Evolutionary conservation across 2,329 filamentous ascomycete species (phyloP).

Genomic region (Cercospora zeina): DNA sequence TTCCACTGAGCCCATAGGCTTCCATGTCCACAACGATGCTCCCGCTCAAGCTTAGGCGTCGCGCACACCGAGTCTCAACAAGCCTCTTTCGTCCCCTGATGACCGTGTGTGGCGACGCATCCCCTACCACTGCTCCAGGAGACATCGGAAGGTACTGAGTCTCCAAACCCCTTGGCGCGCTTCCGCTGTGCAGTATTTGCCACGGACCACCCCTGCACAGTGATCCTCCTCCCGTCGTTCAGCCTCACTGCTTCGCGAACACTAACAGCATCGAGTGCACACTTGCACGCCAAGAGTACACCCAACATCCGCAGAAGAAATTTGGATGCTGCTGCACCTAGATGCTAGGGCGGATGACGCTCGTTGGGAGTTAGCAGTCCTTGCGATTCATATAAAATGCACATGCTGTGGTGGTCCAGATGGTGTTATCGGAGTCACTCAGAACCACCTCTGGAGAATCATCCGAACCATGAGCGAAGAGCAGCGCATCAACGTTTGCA

Average conservation of each 20-base stretch:
- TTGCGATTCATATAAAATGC: neutral
- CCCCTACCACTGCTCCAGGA: neutral
- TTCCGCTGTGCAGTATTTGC: constrained; percentile 3
- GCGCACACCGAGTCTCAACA: too few relatives aligned
- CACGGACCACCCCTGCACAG: neutral
- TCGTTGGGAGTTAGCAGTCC: neutral
- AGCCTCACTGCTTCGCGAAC: neutral
- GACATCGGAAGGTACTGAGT: neutral
- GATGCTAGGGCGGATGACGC: neutral
- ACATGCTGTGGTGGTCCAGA: neutral
- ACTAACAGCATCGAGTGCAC: neutral
- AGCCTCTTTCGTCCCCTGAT: neutral
- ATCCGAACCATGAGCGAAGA: constrained; percentile 34
- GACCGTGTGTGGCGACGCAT: constrained; percentile 2
- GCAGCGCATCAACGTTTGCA: constrained; percentile 36
- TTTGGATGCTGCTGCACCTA: constrained; percentile 4
- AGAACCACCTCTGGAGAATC: neutral
- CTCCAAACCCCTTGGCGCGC: neutral
- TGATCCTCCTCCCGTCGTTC: neutral
- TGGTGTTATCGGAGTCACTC: neutral
- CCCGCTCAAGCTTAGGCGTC: too few relatives aligned
- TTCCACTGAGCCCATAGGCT: neutral
- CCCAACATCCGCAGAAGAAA: neutral
- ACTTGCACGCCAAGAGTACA: neutral
- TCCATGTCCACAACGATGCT: neutral